Conservation (phyloP, 179 eudicot species). For the Camellia oleifera region DNA sequence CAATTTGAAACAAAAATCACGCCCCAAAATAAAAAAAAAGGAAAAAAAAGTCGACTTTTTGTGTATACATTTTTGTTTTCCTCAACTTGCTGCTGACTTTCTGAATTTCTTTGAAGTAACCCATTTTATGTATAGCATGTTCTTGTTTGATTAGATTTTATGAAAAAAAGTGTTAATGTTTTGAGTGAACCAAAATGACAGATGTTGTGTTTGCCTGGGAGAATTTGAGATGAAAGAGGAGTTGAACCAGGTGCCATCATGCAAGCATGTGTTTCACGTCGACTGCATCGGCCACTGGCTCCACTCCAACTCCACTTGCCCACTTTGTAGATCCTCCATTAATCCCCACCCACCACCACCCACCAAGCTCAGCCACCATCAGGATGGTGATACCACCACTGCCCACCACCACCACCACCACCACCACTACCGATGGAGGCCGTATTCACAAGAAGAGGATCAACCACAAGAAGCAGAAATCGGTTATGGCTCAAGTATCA, state of each 20-base stretch:
- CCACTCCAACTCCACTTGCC: constrained; percentile 65
- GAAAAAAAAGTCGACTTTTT: no score
- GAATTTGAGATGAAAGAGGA: constrained; percentile 78
- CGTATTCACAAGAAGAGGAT: no score
- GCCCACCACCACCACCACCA: not conserved
- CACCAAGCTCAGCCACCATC: no score
- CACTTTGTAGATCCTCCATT: constrained; percentile 70
- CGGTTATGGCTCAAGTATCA: not conserved
- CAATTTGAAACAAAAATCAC: no score
- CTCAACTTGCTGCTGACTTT: no score
- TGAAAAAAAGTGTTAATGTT: no score
- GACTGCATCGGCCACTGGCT: constrained; percentile 86
- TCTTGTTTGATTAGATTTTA: no score
- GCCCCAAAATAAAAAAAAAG: no score
- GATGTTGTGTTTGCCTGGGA: constrained; percentile 94
- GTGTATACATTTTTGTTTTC: no score
- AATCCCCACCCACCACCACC: not conserved
- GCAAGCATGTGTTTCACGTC: constrained; percentile 76
- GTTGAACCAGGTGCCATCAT: constrained; percentile 52
- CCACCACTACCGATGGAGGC: not conserved
- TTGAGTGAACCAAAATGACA: constrained; percentile 10
- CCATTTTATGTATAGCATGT: no score
- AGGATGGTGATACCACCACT: not conserved
- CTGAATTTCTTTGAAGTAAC: no score
- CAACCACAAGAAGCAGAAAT: not conserved